Conservation (phyloP, 2,329 filamentous ascomycete species). For the Penicillium freii region DNA sequence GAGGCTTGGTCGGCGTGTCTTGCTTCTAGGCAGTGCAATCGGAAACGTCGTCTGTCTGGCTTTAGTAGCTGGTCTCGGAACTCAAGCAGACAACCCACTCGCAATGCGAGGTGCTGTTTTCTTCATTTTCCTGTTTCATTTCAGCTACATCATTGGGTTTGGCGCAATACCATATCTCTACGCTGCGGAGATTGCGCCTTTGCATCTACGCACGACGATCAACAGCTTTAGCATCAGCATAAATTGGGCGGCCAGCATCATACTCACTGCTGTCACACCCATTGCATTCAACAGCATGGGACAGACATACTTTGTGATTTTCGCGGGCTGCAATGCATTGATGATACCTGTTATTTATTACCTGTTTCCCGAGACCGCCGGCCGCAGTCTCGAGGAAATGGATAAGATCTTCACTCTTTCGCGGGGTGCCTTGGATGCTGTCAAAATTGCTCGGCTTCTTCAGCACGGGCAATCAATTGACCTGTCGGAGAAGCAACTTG, state of each 20-base stretch:
- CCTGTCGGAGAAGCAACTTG: slow-evolving; percentile 1
- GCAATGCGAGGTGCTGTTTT: slow-evolving; percentile 21
- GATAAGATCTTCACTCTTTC: slow-evolving; percentile 23
- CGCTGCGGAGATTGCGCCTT: slow-evolving; percentile 21
- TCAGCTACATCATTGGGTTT: slow-evolving; percentile 25
- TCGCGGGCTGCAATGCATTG: slow-evolving; percentile 17
- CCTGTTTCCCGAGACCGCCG: slow-evolving; percentile 23
- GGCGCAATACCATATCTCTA: slow-evolving; percentile 27
- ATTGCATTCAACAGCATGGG: slow-evolving; percentile 23
- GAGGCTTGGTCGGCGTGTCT: slow-evolving; percentile 17
- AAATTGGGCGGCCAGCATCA: slow-evolving; percentile 20
- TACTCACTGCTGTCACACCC: slow-evolving; percentile 23
- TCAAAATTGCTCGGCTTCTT: slow-evolving; percentile 15
- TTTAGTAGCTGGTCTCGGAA: slow-evolving; percentile 20
- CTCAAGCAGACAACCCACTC: slow-evolving; percentile 10
- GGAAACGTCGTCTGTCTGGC: slow-evolving; percentile 21
- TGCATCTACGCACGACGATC: slow-evolving; percentile 24
- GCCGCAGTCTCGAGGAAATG: slow-evolving; percentile 25
- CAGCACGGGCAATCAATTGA: slow-evolving; percentile 9
- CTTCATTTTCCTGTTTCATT: slow-evolving; percentile 26
- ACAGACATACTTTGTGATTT: slow-evolving; percentile 23
- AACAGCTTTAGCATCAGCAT: slow-evolving; percentile 26
- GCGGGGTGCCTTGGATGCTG: slow-evolving; percentile 11
- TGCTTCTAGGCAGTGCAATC: slow-evolving; percentile 20
- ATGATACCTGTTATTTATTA: slow-evolving; percentile 22